phyloP scores from a whole-genome alignment of 148 eudicot genomes.

The Rhododendron ferrugineum region DNA sequence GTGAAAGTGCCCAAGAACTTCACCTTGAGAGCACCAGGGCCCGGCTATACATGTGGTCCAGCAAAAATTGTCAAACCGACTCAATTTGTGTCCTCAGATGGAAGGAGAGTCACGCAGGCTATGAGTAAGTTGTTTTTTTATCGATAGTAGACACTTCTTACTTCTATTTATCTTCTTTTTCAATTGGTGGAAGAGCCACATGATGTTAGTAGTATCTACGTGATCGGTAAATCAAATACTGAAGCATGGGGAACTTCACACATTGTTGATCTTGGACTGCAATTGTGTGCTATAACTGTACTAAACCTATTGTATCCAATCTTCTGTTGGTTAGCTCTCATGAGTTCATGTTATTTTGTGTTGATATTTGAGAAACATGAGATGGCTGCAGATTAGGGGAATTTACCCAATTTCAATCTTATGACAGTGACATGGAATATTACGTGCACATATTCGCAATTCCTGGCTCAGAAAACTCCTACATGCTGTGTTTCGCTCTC shows the following conservation, averaged over 20 bases:
- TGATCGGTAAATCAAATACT: neutral
- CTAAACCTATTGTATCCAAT: neutral
- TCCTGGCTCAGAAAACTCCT: slow-evolving; percentile 53
- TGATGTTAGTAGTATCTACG: no score
- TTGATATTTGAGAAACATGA: neutral
- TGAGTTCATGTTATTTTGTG: neutral
- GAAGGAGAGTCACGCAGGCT: slow-evolving; percentile 51
- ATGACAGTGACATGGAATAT: slow-evolving; percentile 71
- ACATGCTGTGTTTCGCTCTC: slow-evolving; percentile 60
- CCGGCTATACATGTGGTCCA: slow-evolving; percentile 59
- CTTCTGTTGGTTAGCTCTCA: neutral
- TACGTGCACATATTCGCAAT: slow-evolving; percentile 60
- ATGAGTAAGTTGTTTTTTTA: slow-evolving; percentile 43
- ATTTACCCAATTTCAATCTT: neutral
- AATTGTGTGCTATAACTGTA: neutral
- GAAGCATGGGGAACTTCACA: neutral
- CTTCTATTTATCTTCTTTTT: neutral
- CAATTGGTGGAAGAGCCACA: neutral
- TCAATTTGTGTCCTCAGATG: slow-evolving; percentile 30
- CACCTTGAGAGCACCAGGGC: slow-evolving; percentile 50
- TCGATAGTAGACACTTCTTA: neutral
- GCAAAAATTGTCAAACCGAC: slow-evolving; percentile 51
- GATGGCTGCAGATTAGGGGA: neutral
- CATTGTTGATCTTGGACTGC: neutral
- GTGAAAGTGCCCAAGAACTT: slow-evolving; percentile 54